Evolutionary conservation across 2,329 filamentous ascomycete species (phyloP), one percentile per base, ranked within the genome.

Genomic region (Alternaria angustiovoidea): DNA sequence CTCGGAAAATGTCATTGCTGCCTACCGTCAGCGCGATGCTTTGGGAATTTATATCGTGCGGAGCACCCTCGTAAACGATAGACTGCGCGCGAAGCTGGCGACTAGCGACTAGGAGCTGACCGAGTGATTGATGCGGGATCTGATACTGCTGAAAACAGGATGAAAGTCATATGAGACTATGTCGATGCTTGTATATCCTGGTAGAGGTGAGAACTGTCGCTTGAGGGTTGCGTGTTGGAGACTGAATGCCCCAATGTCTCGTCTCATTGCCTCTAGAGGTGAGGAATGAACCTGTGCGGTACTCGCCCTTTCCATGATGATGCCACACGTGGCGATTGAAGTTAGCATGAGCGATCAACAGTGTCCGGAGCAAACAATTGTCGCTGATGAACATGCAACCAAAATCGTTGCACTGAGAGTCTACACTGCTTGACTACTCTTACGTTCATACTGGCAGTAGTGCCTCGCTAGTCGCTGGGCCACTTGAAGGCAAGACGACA

Each of bases 151-250:
- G 73, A 64, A 71, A 71, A 66, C 70, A 74, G 73, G 63, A 70
- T 58, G 61, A 76, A 77, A 75, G 73, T 72, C 75, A 76, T 77
- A 71, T 74, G 72, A 70, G 71, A 75, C 74, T 74, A 76, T 75
- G 67, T 73, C 70, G 66, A 78, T 78, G 75, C 71, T 77, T 65
- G 66, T 22, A 74, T 77, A 78, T 77, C 61, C 67, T 67, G 67
- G 51, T 59, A 62, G 61, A 63, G 60, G 66, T 62, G 61, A 65
- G 62, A 67, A 64, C 38, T 68, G 64, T 72, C 66, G 64, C 63
- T 67, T 65, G 71, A 71, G 65, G 63, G 61, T 61, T 62, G 66
- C 66, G 67, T 67, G 57, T 16, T 57, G 49, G 26, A 60, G 53
- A 48, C 39, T 32, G 56, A 28, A 42, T 34, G 55, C 34, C 38